Conservation (phyloP, 495 filamentous ascomycete genomes). For the Apodospora peruviana region DNA sequence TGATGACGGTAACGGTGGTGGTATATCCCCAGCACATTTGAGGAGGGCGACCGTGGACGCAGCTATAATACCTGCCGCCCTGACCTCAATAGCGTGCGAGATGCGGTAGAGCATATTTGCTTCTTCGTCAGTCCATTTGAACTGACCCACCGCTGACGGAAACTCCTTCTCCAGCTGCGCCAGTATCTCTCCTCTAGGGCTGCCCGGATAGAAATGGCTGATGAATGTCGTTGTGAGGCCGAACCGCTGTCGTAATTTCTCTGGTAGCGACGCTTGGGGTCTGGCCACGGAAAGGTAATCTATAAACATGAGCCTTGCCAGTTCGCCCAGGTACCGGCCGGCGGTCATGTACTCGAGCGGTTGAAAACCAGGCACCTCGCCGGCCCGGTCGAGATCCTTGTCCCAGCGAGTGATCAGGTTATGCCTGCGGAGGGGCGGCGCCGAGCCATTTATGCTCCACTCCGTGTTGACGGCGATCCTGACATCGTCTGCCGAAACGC, state of each 20-base stretch:
- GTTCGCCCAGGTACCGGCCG: conserved; percentile 76
- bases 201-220: conserved; percentile 54
- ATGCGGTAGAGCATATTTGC: conserved; percentile 55
- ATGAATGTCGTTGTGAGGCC: conserved; percentile 68
- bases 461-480: conserved; percentile 80
- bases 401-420: conserved; percentile 71
- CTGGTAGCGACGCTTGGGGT: no score
- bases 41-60: conserved; percentile 66
- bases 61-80: conserved; percentile 67
- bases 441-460: conserved; percentile 74
- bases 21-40: conserved; percentile 59
- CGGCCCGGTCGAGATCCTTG: conserved; percentile 53
- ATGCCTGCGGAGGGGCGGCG: conserved; percentile 57
- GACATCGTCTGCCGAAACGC: conserved; percentile 48
- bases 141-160: conserved; percentile 33
- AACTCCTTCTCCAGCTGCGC: conserved; percentile 49
- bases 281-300: conserved; percentile 55
- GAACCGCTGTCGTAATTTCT: conserved; percentile 55
- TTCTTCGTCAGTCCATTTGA: conserved; percentile 54
- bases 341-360: conserved; percentile 87
- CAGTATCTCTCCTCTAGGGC: conserved; percentile 42
- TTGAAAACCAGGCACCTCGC: conserved; percentile 72
- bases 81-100: conserved; percentile 57
- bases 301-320: conserved; percentile 65
- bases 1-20: conserved; percentile 6